phyloP scores from a whole-genome alignment of 495 filamentous ascomycete species.

The Tuber brumale region DNA sequence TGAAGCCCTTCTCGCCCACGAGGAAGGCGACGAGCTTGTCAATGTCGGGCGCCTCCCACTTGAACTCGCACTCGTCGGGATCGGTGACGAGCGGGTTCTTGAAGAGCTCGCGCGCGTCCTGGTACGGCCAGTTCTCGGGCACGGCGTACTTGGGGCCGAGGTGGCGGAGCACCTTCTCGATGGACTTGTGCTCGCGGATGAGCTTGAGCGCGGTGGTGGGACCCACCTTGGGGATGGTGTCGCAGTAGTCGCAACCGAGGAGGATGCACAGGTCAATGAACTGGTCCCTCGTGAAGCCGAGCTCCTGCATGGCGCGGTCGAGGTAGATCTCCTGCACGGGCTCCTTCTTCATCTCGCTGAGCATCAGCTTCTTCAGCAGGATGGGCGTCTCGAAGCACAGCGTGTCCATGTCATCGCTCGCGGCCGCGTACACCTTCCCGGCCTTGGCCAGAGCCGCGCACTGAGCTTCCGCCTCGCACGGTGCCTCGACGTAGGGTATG shows the following conservation, averaged over 20 bases:
- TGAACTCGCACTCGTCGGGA: constrained; percentile 85
- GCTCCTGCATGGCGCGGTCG: constrained; percentile 71
- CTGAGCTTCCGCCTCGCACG: constrained; percentile 95
- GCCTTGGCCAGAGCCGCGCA: constrained; percentile 85
- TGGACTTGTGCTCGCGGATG: constrained; percentile 77
- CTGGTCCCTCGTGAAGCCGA: constrained; percentile 80
- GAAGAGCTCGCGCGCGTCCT: constrained; percentile 88
- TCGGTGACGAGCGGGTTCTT: constrained; percentile 82
- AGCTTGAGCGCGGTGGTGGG: constrained; percentile 84
- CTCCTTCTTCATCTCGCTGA: constrained; percentile 93
- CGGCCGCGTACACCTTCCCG: constrained; percentile 93
- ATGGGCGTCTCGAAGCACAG: constrained; percentile 91
- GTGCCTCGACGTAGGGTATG: constrained; percentile 87
- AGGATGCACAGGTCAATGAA: constrained; percentile 98
- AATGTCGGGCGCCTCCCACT: constrained; percentile 88
- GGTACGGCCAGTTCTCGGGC: constrained; percentile 88
- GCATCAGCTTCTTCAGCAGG: constrained; percentile 85
- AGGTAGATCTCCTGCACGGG: constrained; percentile 93
- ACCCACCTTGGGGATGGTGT: constrained; percentile 89
- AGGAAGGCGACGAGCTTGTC: constrained; percentile 84
- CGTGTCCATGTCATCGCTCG: constrained; percentile 98
- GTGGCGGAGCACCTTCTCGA: constrained; percentile 76
- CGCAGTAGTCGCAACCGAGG: constrained; percentile 94
- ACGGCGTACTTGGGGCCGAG: constrained; percentile 74
- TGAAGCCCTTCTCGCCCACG: constrained; percentile 91